Evolutionary conservation across 139 green algal genomes (phyloP), one percentile per base, ranked within the genome.

Genomic region (Medakamo hakoo): DNA sequence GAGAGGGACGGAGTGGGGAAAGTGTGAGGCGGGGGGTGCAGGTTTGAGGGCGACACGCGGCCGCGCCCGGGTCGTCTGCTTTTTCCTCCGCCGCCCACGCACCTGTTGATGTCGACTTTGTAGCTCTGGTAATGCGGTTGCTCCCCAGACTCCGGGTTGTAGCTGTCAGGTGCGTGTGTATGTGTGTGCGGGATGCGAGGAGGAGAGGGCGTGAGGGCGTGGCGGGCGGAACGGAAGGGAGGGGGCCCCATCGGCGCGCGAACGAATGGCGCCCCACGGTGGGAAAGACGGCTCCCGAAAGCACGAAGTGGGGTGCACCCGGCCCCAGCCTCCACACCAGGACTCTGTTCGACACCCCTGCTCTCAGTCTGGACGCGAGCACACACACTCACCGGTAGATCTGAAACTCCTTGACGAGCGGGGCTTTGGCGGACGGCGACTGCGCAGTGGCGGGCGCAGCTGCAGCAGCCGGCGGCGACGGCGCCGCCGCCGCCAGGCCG

Each of bases 81-180:
- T 32, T 21, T n/a, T 19, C 25, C 56, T 60, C 9, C 27, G 22
- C 26, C 49, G 67, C 69, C 64, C 59, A 80, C 66, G 58, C 63
- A 95, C 67, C 78, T 82, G 76, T 94, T 95, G 64, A 94, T 84
- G 74, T 98, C 91, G 0, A 95, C 76, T 63, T 91, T 87, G 73
- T 98, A 99, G 1, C 73, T 88, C 48, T 90, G 65, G 67, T 96
- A 95, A 28, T 75, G 76, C 9, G 93, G 93, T 58, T 91, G 85
- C 9, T 84, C 81, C 2, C 58, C 70, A 4, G 63, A 63, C 48
- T 97, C 88, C 4, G 92, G 92, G 72, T 89, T 78, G 91, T 91
- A 97, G 21, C 71, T 64, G 57, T 56, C n/a, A n/a, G n/a, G n/a
- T n/a, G n/a, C n/a, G n/a, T n/a, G n/a, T n/a, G n/a, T n/a, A n/a